phyloP scores from a whole-genome alignment of 192 early-diverging fungal species.

The Gaertneriomyces sp. region DNA sequence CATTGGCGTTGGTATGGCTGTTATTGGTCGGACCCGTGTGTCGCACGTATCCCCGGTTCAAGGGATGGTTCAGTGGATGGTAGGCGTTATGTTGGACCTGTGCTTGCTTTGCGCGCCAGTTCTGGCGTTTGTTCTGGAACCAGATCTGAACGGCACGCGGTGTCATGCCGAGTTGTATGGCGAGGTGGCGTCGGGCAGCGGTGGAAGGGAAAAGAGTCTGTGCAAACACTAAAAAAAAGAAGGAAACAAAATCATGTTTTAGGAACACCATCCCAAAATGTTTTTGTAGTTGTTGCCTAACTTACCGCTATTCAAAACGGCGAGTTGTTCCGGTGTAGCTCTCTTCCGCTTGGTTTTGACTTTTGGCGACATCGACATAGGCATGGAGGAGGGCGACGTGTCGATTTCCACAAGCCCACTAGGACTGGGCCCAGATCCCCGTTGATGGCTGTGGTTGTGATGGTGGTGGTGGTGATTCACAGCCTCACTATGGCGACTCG shows the following conservation, averaged over 20 bases:
- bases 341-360: slow-evolving; percentile 61
- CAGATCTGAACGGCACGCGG: slow-evolving; percentile 89
- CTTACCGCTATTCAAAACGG: slow-evolving; percentile 55
- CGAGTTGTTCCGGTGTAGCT: slow-evolving; percentile 72
- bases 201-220: slow-evolving; percentile 81
- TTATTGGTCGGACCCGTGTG: too few relatives aligned
- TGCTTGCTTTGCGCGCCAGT: slow-evolving; percentile 28
- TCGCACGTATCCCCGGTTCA: too few relatives aligned
- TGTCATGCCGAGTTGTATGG: slow-evolving; percentile 76
- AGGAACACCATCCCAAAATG: background rate
- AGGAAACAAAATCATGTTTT: background rate
- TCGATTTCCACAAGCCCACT: too few relatives aligned
- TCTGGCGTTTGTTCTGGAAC: slow-evolving; percentile 93
- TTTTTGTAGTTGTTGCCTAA: slow-evolving; percentile 9
- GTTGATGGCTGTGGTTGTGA: too few relatives aligned
- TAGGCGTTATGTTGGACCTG: too few relatives aligned
- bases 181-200: slow-evolving; percentile 69
- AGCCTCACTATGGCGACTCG: too few relatives aligned
- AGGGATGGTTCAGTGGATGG: too few relatives aligned
- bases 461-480: too few relatives aligned
- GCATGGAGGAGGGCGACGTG: too few relatives aligned
- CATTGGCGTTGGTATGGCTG: too few relatives aligned
- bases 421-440: too few relatives aligned
- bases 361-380: slow-evolving; percentile 33
- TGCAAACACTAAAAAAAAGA: slow-evolving; percentile 56